These are phyloP conservation scores for Spergularia bocconei DNA, from an alignment of 148 eudicot genomes.

Conservation along the genomic window DNA sequence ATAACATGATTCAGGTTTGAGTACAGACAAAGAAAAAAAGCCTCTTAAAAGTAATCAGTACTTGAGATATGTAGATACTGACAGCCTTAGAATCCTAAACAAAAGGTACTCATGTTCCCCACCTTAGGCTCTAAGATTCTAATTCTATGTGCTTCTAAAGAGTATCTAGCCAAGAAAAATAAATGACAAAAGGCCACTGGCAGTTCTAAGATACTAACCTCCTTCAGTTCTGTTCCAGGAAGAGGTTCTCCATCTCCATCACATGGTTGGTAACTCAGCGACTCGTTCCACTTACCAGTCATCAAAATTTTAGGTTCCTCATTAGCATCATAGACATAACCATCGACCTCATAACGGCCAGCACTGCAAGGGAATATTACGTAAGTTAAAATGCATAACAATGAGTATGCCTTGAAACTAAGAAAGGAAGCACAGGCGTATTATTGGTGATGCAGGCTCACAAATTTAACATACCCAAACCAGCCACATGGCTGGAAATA, in stretches of 20 bases:
- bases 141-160: background rate
- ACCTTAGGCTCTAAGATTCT: background rate
- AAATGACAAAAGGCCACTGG: background rate
- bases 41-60: background rate
- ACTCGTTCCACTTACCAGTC: conserved; percentile 99
- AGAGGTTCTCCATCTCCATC: conserved; percentile 94
- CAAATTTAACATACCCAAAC: conserved; percentile 71
- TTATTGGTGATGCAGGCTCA: background rate
- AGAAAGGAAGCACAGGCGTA: background rate
- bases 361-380: conserved; percentile 51
- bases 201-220: conserved; percentile 44
- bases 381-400: conserved; percentile 9
- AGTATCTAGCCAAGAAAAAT: background rate
- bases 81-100: background rate
- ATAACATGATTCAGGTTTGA: too few relatives aligned
- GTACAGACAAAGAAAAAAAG: background rate
- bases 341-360: conserved; percentile 97
- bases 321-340: conserved; percentile 84
- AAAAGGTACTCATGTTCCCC: background rate
- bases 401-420: too few relatives aligned
- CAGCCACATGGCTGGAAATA: conserved; percentile 98
- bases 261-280: conserved; percentile 90
- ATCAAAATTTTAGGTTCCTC: conserved; percentile 95
- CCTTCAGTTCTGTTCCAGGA: conserved; percentile 80
- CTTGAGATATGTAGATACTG: background rate